phyloP scores from a whole-genome alignment of 768 basidiomycete species.

The Coprinopsis cinerea region DNA sequence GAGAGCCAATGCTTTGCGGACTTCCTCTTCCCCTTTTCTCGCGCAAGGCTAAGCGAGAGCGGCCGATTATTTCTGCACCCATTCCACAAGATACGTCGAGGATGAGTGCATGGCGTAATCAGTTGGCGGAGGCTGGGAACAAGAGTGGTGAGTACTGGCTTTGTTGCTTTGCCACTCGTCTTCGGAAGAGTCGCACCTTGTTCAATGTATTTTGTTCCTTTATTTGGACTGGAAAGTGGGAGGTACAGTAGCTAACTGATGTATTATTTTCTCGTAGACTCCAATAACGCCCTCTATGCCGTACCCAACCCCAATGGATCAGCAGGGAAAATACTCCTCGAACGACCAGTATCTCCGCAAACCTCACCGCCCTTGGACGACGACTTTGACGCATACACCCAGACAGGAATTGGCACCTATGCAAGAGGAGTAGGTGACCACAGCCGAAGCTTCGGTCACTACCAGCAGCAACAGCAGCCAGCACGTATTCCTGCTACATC shows the following conservation, averaged over 20 bases:
- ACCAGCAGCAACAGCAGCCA: too few relatives aligned
- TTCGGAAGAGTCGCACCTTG: too few relatives aligned
- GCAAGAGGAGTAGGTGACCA: background rate
- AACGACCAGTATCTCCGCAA: slow-evolving; percentile 32
- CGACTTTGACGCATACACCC: slow-evolving; percentile 32
- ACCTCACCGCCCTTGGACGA: slow-evolving; percentile 34
- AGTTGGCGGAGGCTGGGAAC: background rate
- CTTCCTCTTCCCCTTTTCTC: slow-evolving; percentile 3
- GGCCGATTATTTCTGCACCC: slow-evolving; percentile 8
- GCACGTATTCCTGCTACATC: too few relatives aligned
- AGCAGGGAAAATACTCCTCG: slow-evolving; percentile 30
- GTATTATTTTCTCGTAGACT: slow-evolving; percentile 20
- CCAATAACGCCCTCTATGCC: slow-evolving; percentile 33
- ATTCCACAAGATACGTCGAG: slow-evolving; percentile 4
- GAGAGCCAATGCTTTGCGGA: slow-evolving; percentile 9
- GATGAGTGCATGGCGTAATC: background rate
- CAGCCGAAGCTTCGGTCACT: background rate
- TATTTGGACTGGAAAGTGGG: too few relatives aligned
- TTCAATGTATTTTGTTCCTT: too few relatives aligned
- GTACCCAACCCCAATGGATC: slow-evolving; percentile 33
- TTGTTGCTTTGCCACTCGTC: too few relatives aligned
- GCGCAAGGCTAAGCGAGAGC: slow-evolving; percentile 1
- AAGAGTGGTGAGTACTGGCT: background rate
- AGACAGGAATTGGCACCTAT: slow-evolving; percentile 7
- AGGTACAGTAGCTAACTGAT: too few relatives aligned